These are phyloP conservation scores for Aureobasidium sp. DNA, from an alignment of 2,329 filamentous ascomycete genomes.

Conservation along the genomic window DNA sequence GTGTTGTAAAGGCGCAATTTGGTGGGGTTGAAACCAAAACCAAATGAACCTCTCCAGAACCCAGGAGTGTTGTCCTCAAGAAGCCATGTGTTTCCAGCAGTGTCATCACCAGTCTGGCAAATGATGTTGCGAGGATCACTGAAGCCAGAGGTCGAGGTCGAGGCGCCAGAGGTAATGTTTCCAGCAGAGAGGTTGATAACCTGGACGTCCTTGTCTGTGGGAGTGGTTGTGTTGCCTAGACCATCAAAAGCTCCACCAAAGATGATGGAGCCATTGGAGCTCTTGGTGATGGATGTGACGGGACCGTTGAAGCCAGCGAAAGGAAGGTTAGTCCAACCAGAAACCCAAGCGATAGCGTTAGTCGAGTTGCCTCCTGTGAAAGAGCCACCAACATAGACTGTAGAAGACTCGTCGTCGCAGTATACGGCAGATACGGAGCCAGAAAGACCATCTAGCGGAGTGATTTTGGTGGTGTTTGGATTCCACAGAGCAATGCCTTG, in stretches of 20 bases:
- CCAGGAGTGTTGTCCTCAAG: conserved; percentile 68
- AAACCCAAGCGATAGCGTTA: conserved; percentile 80
- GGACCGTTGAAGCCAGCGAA: conserved; percentile 95
- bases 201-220: conserved; percentile 63
- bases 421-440: conserved; percentile 76
- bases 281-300: conserved; percentile 76
- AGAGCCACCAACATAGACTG: conserved; percentile 85
- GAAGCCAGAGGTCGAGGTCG: conserved; percentile 57
- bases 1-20: conserved; percentile 87
- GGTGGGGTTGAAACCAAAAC: conserved; percentile 78
- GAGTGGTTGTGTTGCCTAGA: conserved; percentile 69
- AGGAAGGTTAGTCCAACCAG: conserved; percentile 71
- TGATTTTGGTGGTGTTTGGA: conserved; percentile 61
- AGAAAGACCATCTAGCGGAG: conserved; percentile 69
- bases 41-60: conserved; percentile 76
- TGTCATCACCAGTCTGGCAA: conserved; percentile 67
- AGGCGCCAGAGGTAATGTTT: conserved; percentile 60
- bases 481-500: conserved; percentile 77
- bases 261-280: conserved; percentile 74
- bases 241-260: conserved; percentile 90
- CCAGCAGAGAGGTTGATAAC: conserved; percentile 78
- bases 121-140: conserved; percentile 72
- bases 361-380: conserved; percentile 75
- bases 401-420: conserved; percentile 69
- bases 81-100: conserved; percentile 74